Base-by-base conservation (phyloP, 306 rosid genomes). In the Ziziphus jujuba region DNA sequence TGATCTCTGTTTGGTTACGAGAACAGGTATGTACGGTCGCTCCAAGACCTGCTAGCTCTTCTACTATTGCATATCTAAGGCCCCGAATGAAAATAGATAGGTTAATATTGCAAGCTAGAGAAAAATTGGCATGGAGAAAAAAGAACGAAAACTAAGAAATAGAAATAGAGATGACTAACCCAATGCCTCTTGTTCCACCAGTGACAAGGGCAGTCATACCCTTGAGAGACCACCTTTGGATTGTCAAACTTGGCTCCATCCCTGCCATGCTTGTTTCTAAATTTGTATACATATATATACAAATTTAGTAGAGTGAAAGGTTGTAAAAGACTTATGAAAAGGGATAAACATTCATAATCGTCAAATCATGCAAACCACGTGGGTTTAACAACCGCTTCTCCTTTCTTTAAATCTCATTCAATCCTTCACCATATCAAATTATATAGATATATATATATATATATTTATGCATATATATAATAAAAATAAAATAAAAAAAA, bases 131-230 rank as follows among this genome's bases (percentile, higher is more conserved):
- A 5, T 40, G 11, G 22, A 7, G 11, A 23, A 3, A 36, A 20
- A 3, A 25, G 6, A 15, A 15, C 0, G 2, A 21, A 34, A 0
- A 47, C 49, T 0, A 17, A 16, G 19, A 9, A 10, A 55, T 5
- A 56, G 4, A 36, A 3, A n/a, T 5, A 33, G 5, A 36, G 40
- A 8, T n/a, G 5, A 36, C 73, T 20, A 11, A 81, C 82, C 85
- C 89, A 16, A 81, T 81, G 67, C 86, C 89, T 49, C 68, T 74
- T 31, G 79, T 77, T 57, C 89, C 86, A 10, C 86, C 86, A 1
- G 86, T 81, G 15, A 84, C 82, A 17, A 84, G 82, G 55, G 86
- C 80, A 2, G 83, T 84, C 82, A 56, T 68, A 6, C 89, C 86
- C 52, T 81, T 72, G 9, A 84, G 86, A 40, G 86, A 81, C 84